Conservation (phyloP, 352 stramenopile species). For the Halophytophthora polymorphica region DNA sequence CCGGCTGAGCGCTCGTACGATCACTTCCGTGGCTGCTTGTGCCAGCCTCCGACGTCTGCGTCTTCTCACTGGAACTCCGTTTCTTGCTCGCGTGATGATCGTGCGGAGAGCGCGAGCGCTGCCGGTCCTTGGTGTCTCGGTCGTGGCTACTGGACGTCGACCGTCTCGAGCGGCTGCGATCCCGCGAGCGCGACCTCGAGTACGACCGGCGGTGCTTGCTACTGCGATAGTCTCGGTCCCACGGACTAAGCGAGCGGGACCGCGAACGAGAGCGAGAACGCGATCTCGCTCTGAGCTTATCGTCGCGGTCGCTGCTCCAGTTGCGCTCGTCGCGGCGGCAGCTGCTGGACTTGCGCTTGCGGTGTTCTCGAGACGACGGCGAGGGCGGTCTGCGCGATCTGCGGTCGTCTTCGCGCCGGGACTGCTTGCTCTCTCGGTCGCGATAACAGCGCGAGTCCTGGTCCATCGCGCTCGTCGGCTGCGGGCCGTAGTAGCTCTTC, state of each 20-base stretch:
- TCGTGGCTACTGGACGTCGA: constrained; percentile 8
- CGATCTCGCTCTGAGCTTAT: constrained; percentile 16
- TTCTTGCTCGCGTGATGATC: constrained; percentile 11
- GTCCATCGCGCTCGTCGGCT: constrained; percentile 2
- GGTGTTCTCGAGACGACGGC: constrained; percentile 13
- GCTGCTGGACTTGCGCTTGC: constrained; percentile 11
- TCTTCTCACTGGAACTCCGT: neutral
- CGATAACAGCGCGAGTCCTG: constrained; percentile 9
- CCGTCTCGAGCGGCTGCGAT: constrained; percentile 10
- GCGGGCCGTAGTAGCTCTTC: too few species aligned
- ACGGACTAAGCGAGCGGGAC: constrained; percentile 27
- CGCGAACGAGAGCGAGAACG: constrained; percentile 23
- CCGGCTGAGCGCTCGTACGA: constrained; percentile 8
- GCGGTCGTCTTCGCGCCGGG: constrained; percentile 17
- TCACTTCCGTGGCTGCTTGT: constrained; percentile 18
- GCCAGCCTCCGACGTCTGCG: constrained; percentile 6
- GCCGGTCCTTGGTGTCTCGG: constrained; percentile 8
- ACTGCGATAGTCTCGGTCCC: constrained; percentile 16
- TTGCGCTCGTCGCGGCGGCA: constrained; percentile 18
- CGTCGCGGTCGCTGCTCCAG: constrained; percentile 3
- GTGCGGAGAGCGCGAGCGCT: constrained; percentile 10
- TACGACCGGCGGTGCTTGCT: constrained; percentile 15
- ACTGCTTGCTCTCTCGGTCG: constrained; percentile 13
- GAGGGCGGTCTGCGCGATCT: constrained; percentile 20
- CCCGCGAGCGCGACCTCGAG: constrained; percentile 23